phyloP scores from a whole-genome alignment of 2,329 filamentous ascomycete genomes.

The Beauveria sp. region DNA sequence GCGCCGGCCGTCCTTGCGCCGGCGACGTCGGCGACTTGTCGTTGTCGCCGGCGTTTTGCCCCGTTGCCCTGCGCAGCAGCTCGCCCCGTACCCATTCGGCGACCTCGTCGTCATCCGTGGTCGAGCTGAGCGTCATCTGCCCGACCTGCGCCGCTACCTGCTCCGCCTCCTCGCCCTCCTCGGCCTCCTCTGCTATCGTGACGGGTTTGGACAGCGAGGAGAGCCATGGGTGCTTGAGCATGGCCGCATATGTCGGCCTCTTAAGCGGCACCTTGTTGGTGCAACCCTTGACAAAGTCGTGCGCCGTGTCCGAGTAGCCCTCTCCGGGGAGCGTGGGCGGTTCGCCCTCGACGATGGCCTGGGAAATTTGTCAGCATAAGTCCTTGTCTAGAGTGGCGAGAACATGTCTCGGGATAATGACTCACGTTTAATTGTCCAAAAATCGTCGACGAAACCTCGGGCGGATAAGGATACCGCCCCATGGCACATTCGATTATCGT shows the following conservation, averaged over 20 bases:
- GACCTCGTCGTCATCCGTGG: slow-evolving; percentile 66
- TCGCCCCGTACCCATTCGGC: slow-evolving; percentile 74
- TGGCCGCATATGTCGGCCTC: slow-evolving; percentile 86
- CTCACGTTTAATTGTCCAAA: slow-evolving; percentile 95
- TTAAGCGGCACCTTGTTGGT: slow-evolving; percentile 88
- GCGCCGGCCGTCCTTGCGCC: slow-evolving; percentile 59
- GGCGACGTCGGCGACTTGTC: slow-evolving; percentile 21
- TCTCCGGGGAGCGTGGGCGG: slow-evolving; percentile 76
- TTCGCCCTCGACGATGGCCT: slow-evolving; percentile 98
- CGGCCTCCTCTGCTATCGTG: slow-evolving; percentile 64
- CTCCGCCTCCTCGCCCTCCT: slow-evolving; percentile 46
- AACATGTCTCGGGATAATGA: slow-evolving; percentile 18
- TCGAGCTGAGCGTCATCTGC: slow-evolving; percentile 33
- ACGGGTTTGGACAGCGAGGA: slow-evolving; percentile 65
- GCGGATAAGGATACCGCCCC: slow-evolving; percentile 91
- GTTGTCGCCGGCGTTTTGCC: slow-evolving; percentile 26
- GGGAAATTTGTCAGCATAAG: slow-evolving; percentile 11
- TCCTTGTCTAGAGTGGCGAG: neutral
- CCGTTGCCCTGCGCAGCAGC: slow-evolving; percentile 39
- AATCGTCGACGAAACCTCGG: slow-evolving; percentile 96
- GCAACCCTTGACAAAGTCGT: slow-evolving; percentile 81
- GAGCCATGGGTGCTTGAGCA: slow-evolving; percentile 87
- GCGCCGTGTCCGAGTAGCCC: slow-evolving; percentile 70
- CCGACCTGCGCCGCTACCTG: slow-evolving; percentile 36
- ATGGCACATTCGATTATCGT: slow-evolving; percentile 94